phyloP scores from a whole-genome alignment of 805 yeast species.

The Teunomyces atbi region DNA sequence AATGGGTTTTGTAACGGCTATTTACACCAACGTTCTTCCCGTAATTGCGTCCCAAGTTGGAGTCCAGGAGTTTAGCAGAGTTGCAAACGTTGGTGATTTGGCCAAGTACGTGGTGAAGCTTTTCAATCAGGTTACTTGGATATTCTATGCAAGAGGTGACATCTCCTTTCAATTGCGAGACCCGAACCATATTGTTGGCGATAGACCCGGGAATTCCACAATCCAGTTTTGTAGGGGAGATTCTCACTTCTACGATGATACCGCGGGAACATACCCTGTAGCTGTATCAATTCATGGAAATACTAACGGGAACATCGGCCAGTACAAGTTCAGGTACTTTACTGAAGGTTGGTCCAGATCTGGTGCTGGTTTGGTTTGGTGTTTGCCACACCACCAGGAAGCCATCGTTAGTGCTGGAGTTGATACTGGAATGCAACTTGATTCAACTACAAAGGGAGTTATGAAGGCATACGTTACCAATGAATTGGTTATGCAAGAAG shows the following conservation, averaged over 20 bases:
- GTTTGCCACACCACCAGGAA: constrained; percentile 51
- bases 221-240: constrained; percentile 26
- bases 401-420: constrained; percentile 27
- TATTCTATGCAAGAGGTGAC: constrained; percentile 50
- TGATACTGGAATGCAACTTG: constrained; percentile 36
- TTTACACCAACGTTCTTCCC: constrained; percentile 22
- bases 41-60: constrained; percentile 63
- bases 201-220: constrained; percentile 35
- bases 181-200: constrained; percentile 43
- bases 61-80: constrained; percentile 46
- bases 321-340: constrained; percentile 29
- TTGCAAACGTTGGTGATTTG: constrained; percentile 26
- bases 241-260: constrained; percentile 45
- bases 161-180: constrained; percentile 26
- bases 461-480: constrained; percentile 45
- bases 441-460: constrained; percentile 50
- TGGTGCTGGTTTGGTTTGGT: constrained; percentile 42
- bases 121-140: constrained; percentile 59
- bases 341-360: constrained; percentile 25
- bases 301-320: constrained; percentile 20
- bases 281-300: constrained; percentile 41
- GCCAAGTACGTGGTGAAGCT: constrained; percentile 56
- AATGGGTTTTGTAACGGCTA: constrained; percentile 74
- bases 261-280: constrained; percentile 63
- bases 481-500: constrained; percentile 40